Evolutionary conservation across 257 asterid species (phyloP), one percentile per base, ranked within the genome.

Genomic region (Solanum neorickii): DNA sequence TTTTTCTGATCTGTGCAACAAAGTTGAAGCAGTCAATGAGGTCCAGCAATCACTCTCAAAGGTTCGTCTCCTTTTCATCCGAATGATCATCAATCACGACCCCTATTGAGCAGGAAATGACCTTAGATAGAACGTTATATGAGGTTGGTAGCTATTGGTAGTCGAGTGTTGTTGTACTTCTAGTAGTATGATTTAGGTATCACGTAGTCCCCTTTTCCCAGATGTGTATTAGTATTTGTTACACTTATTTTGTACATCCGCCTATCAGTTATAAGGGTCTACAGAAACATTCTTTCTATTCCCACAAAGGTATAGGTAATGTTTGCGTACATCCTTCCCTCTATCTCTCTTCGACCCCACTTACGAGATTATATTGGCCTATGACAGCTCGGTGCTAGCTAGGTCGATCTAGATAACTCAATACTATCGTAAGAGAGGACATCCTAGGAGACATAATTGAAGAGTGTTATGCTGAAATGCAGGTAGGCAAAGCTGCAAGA

Each of bases 41-140:
- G 96, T 96, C 89, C 97, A 92, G 87, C 97, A 94, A 88, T 94
- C 97, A 66, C 94, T 95, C 80, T 70, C 90, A 85, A 92, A 96
- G 99, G 98, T 95, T 83, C 23, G 93, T 90, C 49, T 47, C 84
- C 23, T 62, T 46, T 44, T 47, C 85, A 82, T 82, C 29, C 1
- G 7, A 52, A 31, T 82, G 20, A 42, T 42, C 27, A 16, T 46
- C 69, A 25, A 25, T 76, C 46, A 25, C 8, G 35, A 66, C 25
- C 6, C 41, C 3, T 85, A 52, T 33, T 31, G n/a, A 69, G 76
- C n/a, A 69, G 41, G 73, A 12, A 29, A 66, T 25, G 10, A 25
- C 73, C 20, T 66, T 25, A 6, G 20, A 66, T 0, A 66, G 10
- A 20, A 66, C 2, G 10, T 2, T 12, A 12, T 6, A 35, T 33